These are phyloP conservation scores for Pelargonium exstipulatum DNA, from an alignment of 441 rosid species.

Conservation along the genomic window DNA sequence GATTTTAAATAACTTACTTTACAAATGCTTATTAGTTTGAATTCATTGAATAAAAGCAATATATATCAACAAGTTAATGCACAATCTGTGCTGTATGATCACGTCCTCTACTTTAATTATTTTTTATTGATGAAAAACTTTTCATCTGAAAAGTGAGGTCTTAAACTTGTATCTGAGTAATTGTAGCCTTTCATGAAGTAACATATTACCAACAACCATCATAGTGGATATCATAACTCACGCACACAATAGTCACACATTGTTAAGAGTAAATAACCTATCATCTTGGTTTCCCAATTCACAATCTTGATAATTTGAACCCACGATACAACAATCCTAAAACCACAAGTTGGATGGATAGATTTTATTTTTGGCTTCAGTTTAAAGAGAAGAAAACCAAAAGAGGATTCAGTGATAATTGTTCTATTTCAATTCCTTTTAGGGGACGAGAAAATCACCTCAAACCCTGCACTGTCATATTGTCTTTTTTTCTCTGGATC, in stretches of 20 bases:
- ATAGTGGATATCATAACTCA: not conserved
- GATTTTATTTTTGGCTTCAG: not conserved
- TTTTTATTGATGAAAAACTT: no score
- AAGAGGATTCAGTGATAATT: not conserved
- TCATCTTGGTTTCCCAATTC: not conserved
- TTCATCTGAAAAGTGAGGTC: not conserved
- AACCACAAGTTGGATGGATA: not conserved
- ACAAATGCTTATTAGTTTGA: not conserved
- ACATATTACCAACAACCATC: not conserved
- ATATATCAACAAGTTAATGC: not conserved
- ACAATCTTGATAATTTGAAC: not conserved
- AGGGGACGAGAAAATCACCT: constrained; percentile 38
- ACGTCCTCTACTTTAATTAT: not conserved
- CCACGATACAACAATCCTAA: not conserved
- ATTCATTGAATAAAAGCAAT: not conserved
- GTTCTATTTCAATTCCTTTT: not conserved
- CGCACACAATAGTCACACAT: no score
- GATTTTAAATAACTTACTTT: not conserved
- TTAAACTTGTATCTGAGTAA: not conserved
- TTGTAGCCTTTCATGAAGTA: not conserved
- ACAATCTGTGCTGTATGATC: not conserved
- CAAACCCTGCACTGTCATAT: constrained; percentile 88
- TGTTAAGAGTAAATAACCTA: not conserved
- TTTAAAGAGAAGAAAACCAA: not conserved
- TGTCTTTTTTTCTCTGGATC: constrained; percentile 98